Evolutionary conservation across 495 filamentous ascomycete genomes (phyloP), one percentile per base, ranked within the genome.

Genomic region (Coniosporium apollinis): DNA sequence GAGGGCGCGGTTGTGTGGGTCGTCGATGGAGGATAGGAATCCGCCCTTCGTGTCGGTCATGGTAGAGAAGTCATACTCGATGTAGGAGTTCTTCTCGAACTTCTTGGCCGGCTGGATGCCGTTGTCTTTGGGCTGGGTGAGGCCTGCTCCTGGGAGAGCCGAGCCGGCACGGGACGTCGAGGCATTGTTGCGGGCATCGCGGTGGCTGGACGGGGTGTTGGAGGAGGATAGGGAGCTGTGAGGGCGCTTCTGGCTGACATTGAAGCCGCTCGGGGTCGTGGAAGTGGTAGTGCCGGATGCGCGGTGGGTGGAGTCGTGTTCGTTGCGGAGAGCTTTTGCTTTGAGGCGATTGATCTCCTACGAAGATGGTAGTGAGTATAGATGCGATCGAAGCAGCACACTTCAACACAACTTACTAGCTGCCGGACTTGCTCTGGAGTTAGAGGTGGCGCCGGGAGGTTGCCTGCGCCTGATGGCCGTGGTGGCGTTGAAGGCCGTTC

Each of bases 11-110:
- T 91, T 93, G 53, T 73, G 72, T 1, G 89, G 89, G 52, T 97
- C 89, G 49, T 97, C 89, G 41, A 85, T 79, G 0, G 67, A 64
- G 17, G 74, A 79, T 41, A 97, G 54, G 54, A 97, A 97, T 0
- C 89, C 89, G 28, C 89, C 89, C 47, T 94, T 94, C 5, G 89
- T 94, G 52, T 97, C 89, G 10, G 76, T 87, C 82, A 97, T 97
- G 60, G 84, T 84, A 43, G 77, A 82, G 45, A 97, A 85, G 59
- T 97, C 91, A 55, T 94, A 94, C 39, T 97, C 89, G 45, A 97
- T 82, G 57, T 76, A 96, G n/a, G n/a, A n/a, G n/a, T n/a, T n/a
- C 56, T 85, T 83, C 28, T 74, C 69, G 47, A 94, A 94, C 46
- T 87, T 93, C 37, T 68, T 70, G 32, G 74, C 78, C 2, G 78